Evolutionary conservation across 495 filamentous ascomycete species (phyloP).

Genomic region (Penicillium coprophilum): DNA sequence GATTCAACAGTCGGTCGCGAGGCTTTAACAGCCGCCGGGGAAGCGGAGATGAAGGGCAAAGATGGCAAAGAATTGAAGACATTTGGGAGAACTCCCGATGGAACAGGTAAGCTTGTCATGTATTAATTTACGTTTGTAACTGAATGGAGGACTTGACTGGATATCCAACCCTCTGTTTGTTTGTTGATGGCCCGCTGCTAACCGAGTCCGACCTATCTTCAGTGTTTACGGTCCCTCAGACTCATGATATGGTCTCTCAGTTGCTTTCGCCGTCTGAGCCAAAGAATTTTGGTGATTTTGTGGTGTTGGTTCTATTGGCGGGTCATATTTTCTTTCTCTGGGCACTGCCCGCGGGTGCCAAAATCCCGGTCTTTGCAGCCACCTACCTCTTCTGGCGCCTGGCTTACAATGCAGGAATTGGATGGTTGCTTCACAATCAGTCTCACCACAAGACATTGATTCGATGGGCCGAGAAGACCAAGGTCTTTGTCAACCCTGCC

Average conservation of each 20-base stretch:
- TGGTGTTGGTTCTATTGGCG: conserved; percentile 79
- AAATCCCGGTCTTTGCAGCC: conserved; percentile 71
- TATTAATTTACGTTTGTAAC: background rate
- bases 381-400: conserved; percentile 91
- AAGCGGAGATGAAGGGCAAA: conserved; percentile 41
- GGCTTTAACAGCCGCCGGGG: conserved; percentile 38
- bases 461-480: conserved; percentile 80
- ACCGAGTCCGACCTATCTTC: conserved; percentile 10
- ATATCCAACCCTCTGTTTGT: conserved; percentile 4
- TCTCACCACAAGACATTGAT: conserved; percentile 85
- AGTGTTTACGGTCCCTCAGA: conserved; percentile 96
- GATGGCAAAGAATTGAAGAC: conserved; percentile 65
- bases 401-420: conserved; percentile 91
- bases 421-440: conserved; percentile 82
- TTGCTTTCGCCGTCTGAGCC: conserved; percentile 91
- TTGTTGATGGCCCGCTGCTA: conserved; percentile 16
- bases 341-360: conserved; percentile 62
- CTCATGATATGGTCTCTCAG: conserved; percentile 98
- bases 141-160: background rate
- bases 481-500: conserved; percentile 80
- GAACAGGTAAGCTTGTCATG: conserved; percentile 64
- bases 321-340: conserved; percentile 71
- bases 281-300: conserved; percentile 84
- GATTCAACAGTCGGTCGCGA: conserved; percentile 37
- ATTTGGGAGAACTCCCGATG: conserved; percentile 88